Evolutionary conservation across 805 yeast genomes (phyloP), one percentile per base, ranked within the genome.

Genomic region (Candida qinlingensis): DNA sequence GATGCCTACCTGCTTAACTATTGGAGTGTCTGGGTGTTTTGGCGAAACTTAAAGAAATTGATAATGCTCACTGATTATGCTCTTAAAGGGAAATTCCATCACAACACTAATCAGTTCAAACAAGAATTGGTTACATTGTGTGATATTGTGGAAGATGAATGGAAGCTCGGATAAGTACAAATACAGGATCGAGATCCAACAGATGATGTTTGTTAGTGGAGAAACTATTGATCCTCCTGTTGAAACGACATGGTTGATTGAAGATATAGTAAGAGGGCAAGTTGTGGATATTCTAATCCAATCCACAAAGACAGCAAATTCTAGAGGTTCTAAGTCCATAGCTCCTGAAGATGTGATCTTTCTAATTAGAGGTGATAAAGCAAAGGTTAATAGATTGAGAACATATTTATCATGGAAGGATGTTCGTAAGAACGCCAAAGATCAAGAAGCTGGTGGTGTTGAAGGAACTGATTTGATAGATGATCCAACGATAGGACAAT

Each of bases 131-230:
- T 19, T 19, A 3, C 19, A 19, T 19, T 19, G 19, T 19, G 19
- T 19, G 19, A 19, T 19, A 19, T 19, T 19, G 19, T 19, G 19
- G 19, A 19, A 19, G 19, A 19, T 39, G 43, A 34, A 39, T 13
- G 12, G 30, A 13, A 12, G 13, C 33, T 47, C 58, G 2, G 63
- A 59, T 12, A 81, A 81, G 63, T 83, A 87, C 70, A 82, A 84
- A 62, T 94, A 92, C 66, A 74, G 96, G 49, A 79, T 87, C 37
- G 99, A 94, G 70, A 94, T 94, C 60, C 99, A 94, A 67, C 94
- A 87, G 71, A 94, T 94, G 99, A 94, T 94, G 99, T 94, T 94
- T 72, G 99, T 94, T 48, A 77, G 85, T 47, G 99, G 99, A 3
- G 98, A 94, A 64, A 81, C 94, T 0, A 87, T 87, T 56, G 99